Evolutionary conservation across 495 filamentous ascomycete species (phyloP).

Genomic region (Aspergillus wentii): DNA sequence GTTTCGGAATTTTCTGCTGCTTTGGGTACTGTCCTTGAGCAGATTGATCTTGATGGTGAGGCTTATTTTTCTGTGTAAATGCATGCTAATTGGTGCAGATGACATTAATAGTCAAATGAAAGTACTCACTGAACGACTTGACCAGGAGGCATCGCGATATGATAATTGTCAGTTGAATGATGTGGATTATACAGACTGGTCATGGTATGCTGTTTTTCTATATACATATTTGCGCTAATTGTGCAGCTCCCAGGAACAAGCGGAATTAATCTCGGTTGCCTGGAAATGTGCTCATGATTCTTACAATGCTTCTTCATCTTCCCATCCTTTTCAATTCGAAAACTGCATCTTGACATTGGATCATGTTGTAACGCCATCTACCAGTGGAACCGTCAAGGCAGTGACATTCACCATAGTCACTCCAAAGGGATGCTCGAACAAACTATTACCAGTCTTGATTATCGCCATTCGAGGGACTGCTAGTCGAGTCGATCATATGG

Average conservation of each 20-base stretch:
- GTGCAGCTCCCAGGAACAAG: conserved; percentile 2
- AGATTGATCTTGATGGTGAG: conserved; percentile 5
- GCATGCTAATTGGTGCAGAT: no score
- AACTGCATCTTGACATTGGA: not conserved
- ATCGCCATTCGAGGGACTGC: conserved; percentile 4
- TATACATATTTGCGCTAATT: not conserved
- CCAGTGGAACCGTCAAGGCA: conserved; percentile 3
- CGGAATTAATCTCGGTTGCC: conserved; percentile 1
- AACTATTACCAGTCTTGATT: not conserved
- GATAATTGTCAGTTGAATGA: conserved; percentile 1
- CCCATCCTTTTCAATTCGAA: not conserved
- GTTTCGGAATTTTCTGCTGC: conserved; percentile 5
- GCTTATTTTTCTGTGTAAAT: no score
- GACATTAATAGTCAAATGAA: conserved; percentile 1
- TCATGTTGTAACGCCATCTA: not conserved
- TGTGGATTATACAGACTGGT: conserved; percentile 1
- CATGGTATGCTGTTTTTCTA: not conserved
- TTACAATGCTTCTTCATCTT: not conserved
- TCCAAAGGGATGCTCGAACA: not conserved
- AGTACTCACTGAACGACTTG: not conserved
- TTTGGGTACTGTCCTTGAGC: conserved; percentile 2
- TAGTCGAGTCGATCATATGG: conserved; percentile 4
- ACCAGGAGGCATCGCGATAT: conserved; percentile 5
- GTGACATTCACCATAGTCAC: conserved; percentile 1
- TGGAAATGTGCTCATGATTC: conserved; percentile 3